Conservation (phyloP, 2,329 filamentous ascomycete genomes). For the Calonectria montana region DNA sequence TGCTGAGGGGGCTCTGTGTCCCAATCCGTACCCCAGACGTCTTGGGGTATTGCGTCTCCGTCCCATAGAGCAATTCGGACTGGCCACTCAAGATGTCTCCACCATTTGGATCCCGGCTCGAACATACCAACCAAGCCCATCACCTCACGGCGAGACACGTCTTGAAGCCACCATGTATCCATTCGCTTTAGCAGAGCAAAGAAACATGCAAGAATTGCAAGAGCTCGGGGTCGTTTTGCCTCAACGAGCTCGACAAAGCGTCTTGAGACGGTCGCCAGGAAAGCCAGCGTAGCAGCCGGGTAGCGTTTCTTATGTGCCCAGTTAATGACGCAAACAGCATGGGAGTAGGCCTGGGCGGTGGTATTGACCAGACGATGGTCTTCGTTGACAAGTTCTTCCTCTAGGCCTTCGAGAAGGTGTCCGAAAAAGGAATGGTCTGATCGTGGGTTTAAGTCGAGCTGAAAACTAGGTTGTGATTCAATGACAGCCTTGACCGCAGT, state of each 20-base stretch:
- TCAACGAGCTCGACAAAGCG: constrained; percentile 71
- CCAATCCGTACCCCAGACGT: constrained; percentile 68
- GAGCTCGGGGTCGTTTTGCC: constrained; percentile 68
- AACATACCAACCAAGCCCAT: constrained; percentile 71
- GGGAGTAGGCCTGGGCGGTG: constrained; percentile 67
- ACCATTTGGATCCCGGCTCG: constrained; percentile 69
- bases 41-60: constrained; percentile 62
- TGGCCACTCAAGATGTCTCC: constrained; percentile 71
- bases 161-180: constrained; percentile 77
- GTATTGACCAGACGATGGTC: constrained; percentile 44
- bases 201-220: constrained; percentile 74
- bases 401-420: constrained; percentile 67
- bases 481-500: constrained; percentile 70
- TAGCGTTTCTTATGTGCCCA: constrained; percentile 73
- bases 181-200: constrained; percentile 73
- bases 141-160: constrained; percentile 74
- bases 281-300: constrained; percentile 68
- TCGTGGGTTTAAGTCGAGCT: constrained; percentile 66
- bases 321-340: constrained; percentile 74
- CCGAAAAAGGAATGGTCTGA: constrained; percentile 68
- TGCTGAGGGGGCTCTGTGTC: constrained; percentile 53
- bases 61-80: constrained; percentile 70
- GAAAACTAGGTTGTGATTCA: constrained; percentile 71
- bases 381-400: constrained; percentile 62
- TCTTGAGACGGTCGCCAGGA: constrained; percentile 73